phyloP scores from a whole-genome alignment of 345 rosid species.

The Passiflora organensis region DNA sequence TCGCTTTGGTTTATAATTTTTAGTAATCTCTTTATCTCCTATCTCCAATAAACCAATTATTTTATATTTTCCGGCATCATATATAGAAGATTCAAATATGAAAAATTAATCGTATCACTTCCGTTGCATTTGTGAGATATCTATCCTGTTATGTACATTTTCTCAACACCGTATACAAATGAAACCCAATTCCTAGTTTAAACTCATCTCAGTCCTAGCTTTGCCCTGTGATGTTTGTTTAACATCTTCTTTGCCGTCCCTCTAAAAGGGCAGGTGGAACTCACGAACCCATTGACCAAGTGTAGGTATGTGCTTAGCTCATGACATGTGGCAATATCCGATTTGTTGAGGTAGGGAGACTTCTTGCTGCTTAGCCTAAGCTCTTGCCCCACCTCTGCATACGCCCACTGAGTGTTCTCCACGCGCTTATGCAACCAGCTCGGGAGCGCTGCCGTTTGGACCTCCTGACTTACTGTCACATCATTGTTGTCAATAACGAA shows the following conservation, averaged over 20 bases:
- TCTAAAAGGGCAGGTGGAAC: constrained; percentile 67
- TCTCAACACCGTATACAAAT: too few relatives aligned
- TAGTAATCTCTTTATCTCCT: too few relatives aligned
- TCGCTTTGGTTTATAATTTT: too few relatives aligned
- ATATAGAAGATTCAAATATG: too few relatives aligned
- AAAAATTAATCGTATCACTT: too few relatives aligned
- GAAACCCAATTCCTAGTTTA: too few relatives aligned
- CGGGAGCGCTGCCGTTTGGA: constrained; percentile 17
- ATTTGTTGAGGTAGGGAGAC: constrained; percentile 50
- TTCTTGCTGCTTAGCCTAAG: constrained; percentile 58
- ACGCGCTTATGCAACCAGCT: constrained; percentile 57
- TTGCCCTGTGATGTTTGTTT: constrained; percentile 1
- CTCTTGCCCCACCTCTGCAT: constrained; percentile 82
- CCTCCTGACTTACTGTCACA: neutral
- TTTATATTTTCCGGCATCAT: too few relatives aligned
- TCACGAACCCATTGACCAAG: constrained; percentile 60
- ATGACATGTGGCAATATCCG: constrained; percentile 73
- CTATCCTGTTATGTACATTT: too few relatives aligned
- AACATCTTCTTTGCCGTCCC: constrained; percentile 46
- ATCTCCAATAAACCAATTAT: too few relatives aligned
- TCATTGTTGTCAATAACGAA: constrained; percentile 12
- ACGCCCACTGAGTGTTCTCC: constrained; percentile 61
- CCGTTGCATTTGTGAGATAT: too few relatives aligned
- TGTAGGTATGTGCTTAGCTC: constrained; percentile 74
- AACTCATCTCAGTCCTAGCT: neutral